Evolutionary conservation across 768 basidiomycete species (phyloP).

Genomic region (Suillus ampliporus): DNA sequence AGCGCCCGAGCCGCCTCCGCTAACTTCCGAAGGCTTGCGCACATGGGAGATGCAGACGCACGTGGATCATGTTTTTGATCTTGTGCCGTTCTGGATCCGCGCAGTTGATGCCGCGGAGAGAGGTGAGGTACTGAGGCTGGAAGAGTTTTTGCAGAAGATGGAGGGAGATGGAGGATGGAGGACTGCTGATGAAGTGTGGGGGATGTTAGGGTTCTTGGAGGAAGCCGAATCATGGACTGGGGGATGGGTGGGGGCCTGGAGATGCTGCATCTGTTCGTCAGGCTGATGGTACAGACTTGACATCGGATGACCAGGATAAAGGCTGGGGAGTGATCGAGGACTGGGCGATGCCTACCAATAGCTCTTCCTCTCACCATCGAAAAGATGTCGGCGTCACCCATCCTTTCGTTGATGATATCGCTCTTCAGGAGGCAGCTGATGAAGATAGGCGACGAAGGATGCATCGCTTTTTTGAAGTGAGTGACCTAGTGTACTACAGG

Average conservation of each 20-base stretch:
- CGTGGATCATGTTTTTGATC: slow-evolving; percentile 54
- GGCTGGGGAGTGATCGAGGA: slow-evolving; percentile 26
- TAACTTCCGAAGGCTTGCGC: slow-evolving; percentile 34
- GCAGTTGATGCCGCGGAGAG: slow-evolving; percentile 53
- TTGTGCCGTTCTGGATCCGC: slow-evolving; percentile 60
- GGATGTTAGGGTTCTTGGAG: slow-evolving; percentile 35
- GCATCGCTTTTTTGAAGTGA: slow-evolving; percentile 57
- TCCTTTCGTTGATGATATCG: slow-evolving; percentile 54
- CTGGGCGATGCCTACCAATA: slow-evolving; percentile 18
- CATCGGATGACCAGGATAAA: slow-evolving; percentile 17
- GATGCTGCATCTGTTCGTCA: slow-evolving; percentile 13
- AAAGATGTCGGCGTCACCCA: slow-evolving; percentile 24
- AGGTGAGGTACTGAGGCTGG: slow-evolving; percentile 48
- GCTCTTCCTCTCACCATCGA: slow-evolving; percentile 1
- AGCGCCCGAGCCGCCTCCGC: slow-evolving; percentile 34
- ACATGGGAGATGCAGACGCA: slow-evolving; percentile 37
- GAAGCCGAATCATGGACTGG: slow-evolving; percentile 6
- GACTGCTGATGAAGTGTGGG: slow-evolving; percentile 34
- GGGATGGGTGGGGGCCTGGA: slow-evolving; percentile 18
- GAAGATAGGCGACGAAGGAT: slow-evolving; percentile 48
- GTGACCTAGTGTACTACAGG: slow-evolving; percentile 10
- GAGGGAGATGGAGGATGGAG: slow-evolving; percentile 40
- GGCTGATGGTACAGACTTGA: slow-evolving; percentile 28
- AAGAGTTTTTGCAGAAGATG: slow-evolving; percentile 51
- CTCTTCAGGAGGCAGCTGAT: slow-evolving; percentile 44